These are phyloP conservation scores for Thermoascus crustaceus DNA, from an alignment of 2,329 filamentous ascomycete genomes.

Conservation along the genomic window DNA sequence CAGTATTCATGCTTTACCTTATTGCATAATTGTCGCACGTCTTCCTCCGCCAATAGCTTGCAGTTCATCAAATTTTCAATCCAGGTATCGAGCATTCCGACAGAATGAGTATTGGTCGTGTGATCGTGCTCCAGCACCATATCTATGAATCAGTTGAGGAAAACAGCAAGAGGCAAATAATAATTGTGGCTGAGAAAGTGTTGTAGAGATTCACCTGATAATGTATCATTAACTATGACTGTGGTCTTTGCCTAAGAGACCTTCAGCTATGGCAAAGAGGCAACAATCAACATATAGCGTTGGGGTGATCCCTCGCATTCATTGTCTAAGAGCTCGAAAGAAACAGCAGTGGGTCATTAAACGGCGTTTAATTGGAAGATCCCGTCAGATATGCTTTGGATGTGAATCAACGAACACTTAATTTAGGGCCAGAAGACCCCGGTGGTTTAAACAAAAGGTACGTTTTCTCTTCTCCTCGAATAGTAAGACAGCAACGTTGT, in stretches of 20 bases:
- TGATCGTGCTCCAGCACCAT: neutral
- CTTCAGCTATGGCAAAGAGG: neutral
- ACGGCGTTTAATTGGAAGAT: neutral
- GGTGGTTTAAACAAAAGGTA: neutral
- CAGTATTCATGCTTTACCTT: slow-evolving; percentile 51
- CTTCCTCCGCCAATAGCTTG: slow-evolving; percentile 83
- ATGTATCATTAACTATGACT: neutral
- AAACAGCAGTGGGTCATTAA: neutral
- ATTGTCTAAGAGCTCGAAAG: neutral
- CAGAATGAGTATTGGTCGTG: neutral
- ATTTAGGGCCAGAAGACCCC: neutral
- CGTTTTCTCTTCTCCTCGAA: neutral
- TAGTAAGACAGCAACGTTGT: neutral
- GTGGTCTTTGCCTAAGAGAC: neutral
- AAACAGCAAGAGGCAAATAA: neutral
- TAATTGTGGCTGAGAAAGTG: neutral
- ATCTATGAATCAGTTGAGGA: neutral
- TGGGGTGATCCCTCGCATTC: neutral
- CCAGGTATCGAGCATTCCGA: slow-evolving; percentile 72
- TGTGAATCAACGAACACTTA: neutral
- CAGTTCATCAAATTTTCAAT: slow-evolving; percentile 90
- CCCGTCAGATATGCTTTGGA: neutral
- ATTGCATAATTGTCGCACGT: slow-evolving; percentile 87
- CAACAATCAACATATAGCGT: neutral
- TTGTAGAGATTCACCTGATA: neutral